Percentiles rank a stretch among this genome's conserved stretches.
Evolutionary conservation across 1,284 basidiomycete genomes (phyloP).

Genomic region (Sanghuangporus weigelae): DNA sequence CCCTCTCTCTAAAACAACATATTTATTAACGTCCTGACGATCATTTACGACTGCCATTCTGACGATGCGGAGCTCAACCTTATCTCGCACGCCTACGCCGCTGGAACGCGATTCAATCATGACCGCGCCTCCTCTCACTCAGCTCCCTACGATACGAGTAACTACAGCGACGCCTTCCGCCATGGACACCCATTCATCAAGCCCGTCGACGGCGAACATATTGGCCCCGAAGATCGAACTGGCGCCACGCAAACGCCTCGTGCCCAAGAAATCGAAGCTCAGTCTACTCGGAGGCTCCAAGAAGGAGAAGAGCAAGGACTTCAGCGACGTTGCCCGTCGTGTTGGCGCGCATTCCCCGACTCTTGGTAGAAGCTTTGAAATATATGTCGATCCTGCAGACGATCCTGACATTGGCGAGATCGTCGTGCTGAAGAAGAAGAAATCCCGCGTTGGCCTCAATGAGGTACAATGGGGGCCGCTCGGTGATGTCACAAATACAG

Average conservation of each 20-base stretch:
- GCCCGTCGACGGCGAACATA: constrained; percentile 27
- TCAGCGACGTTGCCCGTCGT: constrained; percentile 57
- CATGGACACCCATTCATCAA: constrained; percentile 36
- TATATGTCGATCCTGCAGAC: constrained; percentile 62
- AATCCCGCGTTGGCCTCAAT: constrained; percentile 57
- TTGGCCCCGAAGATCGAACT: constrained; percentile 28
- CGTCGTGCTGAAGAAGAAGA: constrained; percentile 74
- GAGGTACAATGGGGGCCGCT: constrained; percentile 57
- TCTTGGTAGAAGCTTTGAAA: constrained; percentile 50
- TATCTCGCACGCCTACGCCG: constrained; percentile 29
- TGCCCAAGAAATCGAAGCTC: constrained; percentile 73
- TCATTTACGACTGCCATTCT: background rate
- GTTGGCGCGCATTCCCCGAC: constrained; percentile 41
- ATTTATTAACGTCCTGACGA: constrained; percentile 9
- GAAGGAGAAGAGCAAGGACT: constrained; percentile 42
- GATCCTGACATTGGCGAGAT: constrained; percentile 66
- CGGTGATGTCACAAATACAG: constrained; percentile 54
- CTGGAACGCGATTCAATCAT: constrained; percentile 26
- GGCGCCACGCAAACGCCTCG: constrained; percentile 46
- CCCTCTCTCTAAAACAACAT: background rate
- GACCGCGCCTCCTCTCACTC: constrained; percentile 29
- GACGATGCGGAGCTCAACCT: constrained; percentile 20
- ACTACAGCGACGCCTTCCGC: constrained; percentile 61
- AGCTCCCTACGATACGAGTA: constrained; percentile 58
- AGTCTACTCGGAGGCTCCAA: constrained; percentile 37